A percentile compares a stretch with the other conserved stretches of the same genome.
phyloP scores from a whole-genome alignment of 2,329 filamentous ascomycete species.

The Penicillium sp. region DNA sequence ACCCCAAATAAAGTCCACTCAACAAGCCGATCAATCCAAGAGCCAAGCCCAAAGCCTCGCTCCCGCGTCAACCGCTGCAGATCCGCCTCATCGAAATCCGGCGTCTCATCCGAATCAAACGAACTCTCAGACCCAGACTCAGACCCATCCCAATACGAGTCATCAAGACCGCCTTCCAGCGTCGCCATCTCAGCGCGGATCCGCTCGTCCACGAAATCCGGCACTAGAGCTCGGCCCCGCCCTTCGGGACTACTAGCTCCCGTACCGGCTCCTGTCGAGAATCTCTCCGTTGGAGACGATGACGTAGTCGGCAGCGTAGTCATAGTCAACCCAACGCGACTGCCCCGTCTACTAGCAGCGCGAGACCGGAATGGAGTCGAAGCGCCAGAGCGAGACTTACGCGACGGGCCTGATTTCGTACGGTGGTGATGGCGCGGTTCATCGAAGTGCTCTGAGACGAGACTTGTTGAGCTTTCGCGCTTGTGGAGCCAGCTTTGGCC shows the following conservation, averaged over 20 bases:
- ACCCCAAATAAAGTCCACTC: conserved; percentile 59
- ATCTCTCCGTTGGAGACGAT: conserved; percentile 1
- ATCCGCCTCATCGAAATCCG: conserved; percentile 54
- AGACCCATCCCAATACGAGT: conserved; percentile 12
- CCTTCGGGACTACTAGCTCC: conserved; percentile 16
- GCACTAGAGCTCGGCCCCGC: conserved; percentile 28
- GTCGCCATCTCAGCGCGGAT: conserved; percentile 42
- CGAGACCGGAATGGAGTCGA: conserved; percentile 43
- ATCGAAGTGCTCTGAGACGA: conserved; percentile 46
- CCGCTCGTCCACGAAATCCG: conserved; percentile 54
- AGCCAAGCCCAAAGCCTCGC: conserved; percentile 57
- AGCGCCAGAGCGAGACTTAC: conserved; percentile 34
- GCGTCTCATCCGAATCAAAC: conserved; percentile 17
- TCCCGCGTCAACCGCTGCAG: conserved; percentile 53
- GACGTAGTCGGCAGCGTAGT: conserved; percentile 22
- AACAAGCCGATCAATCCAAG: conserved; percentile 59
- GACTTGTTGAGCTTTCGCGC: conserved; percentile 57
- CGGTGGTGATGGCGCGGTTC: conserved; percentile 25
- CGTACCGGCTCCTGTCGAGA: conserved; percentile 5
- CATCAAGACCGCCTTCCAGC: conserved; percentile 29
- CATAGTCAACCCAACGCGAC: conserved; percentile 39
- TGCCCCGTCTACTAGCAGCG: conserved; percentile 34
- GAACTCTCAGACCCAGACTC: conserved; percentile 37
- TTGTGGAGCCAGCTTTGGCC: conserved; percentile 64
- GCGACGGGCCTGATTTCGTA: conserved; percentile 25